Percentiles rank a stretch among this genome's conserved stretches.
Conservation (phyloP, 352 stramenopile species). For the Phytophthora kernoviae region DNA sequence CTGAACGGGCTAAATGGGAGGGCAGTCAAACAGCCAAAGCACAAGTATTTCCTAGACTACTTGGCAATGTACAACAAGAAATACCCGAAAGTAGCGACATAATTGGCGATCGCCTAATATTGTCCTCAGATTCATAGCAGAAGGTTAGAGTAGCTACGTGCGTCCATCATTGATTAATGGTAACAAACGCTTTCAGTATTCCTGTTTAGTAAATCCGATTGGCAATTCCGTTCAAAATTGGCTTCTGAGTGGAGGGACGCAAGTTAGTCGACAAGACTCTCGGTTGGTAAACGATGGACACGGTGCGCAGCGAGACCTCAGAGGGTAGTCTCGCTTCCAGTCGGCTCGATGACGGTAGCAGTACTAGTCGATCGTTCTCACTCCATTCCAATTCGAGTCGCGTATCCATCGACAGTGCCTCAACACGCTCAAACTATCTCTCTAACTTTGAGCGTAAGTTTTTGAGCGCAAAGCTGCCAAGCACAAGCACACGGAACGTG, state of each 20-base stretch:
- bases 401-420: constrained; percentile 31
- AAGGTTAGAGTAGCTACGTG: background rate
- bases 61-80: background rate
- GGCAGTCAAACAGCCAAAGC: background rate
- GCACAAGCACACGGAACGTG: constrained; percentile 53
- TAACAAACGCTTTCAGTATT: no score
- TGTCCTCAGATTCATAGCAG: no score
- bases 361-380: constrained; percentile 45
- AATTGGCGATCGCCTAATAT: background rate
- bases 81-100: background rate
- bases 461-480: constrained; percentile 55
- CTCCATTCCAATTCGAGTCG: constrained; percentile 36
- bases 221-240: no score
- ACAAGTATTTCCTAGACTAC: constrained; percentile 7
- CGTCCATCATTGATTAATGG: background rate
- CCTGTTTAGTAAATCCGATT: no score
- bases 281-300: constrained; percentile 29
- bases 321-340: constrained; percentile 25
- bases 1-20: background rate
- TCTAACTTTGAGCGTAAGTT: constrained; percentile 67
- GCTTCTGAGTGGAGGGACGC: constrained; percentile 8
- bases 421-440: constrained; percentile 55
- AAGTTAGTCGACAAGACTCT: constrained; percentile 8
- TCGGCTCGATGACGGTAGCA: constrained; percentile 29
- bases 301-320: constrained; percentile 45